Base-by-base conservation (phyloP, 108 stramenopile genomes). In the Tribonema minus region DNA sequence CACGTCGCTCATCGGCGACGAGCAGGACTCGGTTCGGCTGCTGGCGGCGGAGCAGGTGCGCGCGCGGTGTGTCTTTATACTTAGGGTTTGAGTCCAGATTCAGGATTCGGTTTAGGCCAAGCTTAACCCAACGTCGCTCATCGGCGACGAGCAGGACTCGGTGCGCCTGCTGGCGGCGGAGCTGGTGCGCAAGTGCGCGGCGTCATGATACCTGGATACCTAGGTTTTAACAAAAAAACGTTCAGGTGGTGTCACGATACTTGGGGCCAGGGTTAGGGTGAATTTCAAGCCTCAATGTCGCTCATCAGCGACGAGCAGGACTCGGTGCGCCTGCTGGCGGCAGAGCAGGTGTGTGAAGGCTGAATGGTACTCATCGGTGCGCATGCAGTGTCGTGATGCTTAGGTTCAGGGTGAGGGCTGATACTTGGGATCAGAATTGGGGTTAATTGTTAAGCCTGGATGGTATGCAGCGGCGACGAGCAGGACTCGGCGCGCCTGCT, bases 81-180 rank as follows among this genome's bases (percentile, higher is more conserved):
- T n/a, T n/a, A n/a, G n/a, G n/a, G n/a, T n/a, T n/a, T n/a, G n/a
- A n/a, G n/a, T n/a, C n/a, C n/a, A n/a, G n/a, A n/a, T n/a, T n/a
- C n/a, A n/a, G n/a, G n/a, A n/a, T n/a, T n/a, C n/a, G n/a, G n/a
- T n/a, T n/a, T n/a, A n/a, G n/a, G n/a, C n/a, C n/a, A n/a, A n/a
- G 15, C 66, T 64, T 38, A 68, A 66, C 0, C 66, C 40, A 32
- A 67, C 58, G 58, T 67, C 67, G 9, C 34, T 79, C 28, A 46
- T 64, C 12, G 46, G 64, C 7, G 77, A 79, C 58, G 77, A 79
- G 58, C 77, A 79, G 37, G 77, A 79, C 15, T 66, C 33, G 26
- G 77, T 79, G 1, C 67, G 77, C 28, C 46, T 79, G 37, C 77
- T 79, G 31, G 77, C 77, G 25, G 77, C 66, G 38, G 77, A 79